phyloP scores from a whole-genome alignment of 1,284 basidiomycete species.

The Ceratobasidium sp. region DNA sequence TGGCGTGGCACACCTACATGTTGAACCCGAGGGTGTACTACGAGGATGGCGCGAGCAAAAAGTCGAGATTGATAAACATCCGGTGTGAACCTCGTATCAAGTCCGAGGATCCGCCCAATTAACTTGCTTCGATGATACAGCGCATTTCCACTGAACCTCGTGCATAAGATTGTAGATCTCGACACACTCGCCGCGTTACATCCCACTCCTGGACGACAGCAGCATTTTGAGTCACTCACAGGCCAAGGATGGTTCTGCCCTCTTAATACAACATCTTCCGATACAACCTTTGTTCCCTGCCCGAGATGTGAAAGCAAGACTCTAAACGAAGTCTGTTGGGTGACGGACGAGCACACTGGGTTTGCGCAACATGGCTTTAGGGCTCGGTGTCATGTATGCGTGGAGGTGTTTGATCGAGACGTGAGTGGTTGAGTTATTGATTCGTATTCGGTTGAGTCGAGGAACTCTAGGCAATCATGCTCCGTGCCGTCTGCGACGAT shows the following conservation, averaged over 20 bases:
- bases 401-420: slow-evolving; percentile 15
- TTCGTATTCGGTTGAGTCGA: not conserved
- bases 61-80: slow-evolving; percentile 29
- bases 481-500: slow-evolving; percentile 22
- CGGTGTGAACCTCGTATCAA: slow-evolving; percentile 14
- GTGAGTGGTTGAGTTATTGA: not conserved
- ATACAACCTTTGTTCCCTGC: slow-evolving; percentile 30
- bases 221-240: slow-evolving; percentile 36
- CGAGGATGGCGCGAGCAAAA: slow-evolving; percentile 40
- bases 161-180: slow-evolving; percentile 35
- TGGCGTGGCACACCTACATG: slow-evolving; percentile 61
- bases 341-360: slow-evolving; percentile 29
- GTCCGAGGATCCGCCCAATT: too few species aligned
- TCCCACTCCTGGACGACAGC: slow-evolving; percentile 34
- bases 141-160: slow-evolving; percentile 38
- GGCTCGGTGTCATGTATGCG: slow-evolving; percentile 33
- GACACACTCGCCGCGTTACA: slow-evolving; percentile 37
- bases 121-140: not conserved
- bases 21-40: slow-evolving; percentile 46
- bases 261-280: slow-evolving; percentile 3
- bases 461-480: slow-evolving; percentile 18
- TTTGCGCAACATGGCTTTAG: slow-evolving; percentile 37
- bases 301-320: slow-evolving; percentile 34
- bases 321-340: slow-evolving; percentile 29
- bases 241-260: slow-evolving; percentile 28